Conservation (phyloP, 1,284 basidiomycete species). For the Lentinus polychrous region DNA sequence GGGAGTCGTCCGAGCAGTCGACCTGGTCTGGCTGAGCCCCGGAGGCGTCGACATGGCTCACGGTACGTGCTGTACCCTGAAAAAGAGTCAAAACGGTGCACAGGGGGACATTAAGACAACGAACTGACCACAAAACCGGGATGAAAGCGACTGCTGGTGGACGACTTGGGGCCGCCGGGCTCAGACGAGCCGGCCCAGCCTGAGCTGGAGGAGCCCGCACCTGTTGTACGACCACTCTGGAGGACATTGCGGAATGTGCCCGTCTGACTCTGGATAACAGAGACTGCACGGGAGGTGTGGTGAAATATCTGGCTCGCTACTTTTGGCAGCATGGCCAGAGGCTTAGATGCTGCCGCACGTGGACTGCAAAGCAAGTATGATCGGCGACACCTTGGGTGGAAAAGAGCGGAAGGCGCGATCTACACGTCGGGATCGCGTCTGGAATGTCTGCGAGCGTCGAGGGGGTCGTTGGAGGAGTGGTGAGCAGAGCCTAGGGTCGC, state of each 20-base stretch:
- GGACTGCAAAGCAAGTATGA: too few relatives aligned
- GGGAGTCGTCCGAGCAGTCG: conserved; percentile 48
- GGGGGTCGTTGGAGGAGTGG: too few relatives aligned
- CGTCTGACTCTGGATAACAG: conserved; percentile 65
- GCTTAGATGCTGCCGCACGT: background rate
- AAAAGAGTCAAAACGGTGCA: background rate
- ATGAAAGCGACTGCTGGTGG: conserved; percentile 63
- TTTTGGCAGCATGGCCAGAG: conserved; percentile 62
- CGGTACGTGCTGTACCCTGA: conserved; percentile 57
- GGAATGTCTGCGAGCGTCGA: too few relatives aligned
- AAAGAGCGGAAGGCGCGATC: too few relatives aligned
- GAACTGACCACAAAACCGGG: conserved; percentile 42
- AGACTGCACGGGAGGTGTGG: conserved; percentile 66
- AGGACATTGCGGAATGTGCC: conserved; percentile 66
- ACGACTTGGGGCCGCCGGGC: conserved; percentile 60
- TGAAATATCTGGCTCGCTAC: conserved; percentile 70
- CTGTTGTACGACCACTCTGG: conserved; percentile 41
- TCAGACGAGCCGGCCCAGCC: conserved; percentile 49
- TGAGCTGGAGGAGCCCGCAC: conserved; percentile 49
- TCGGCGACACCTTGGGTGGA: too few relatives aligned
- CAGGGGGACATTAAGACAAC: background rate
- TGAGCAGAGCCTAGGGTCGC: too few relatives aligned
- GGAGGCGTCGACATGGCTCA: conserved; percentile 62
- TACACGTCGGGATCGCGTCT: too few relatives aligned
- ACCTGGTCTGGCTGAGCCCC: conserved; percentile 38